A percentile compares a stretch with the other conserved stretches of the same genome.
phyloP scores from a whole-genome alignment of 768 basidiomycete genomes.

The Auricularia auricula-judae region DNA sequence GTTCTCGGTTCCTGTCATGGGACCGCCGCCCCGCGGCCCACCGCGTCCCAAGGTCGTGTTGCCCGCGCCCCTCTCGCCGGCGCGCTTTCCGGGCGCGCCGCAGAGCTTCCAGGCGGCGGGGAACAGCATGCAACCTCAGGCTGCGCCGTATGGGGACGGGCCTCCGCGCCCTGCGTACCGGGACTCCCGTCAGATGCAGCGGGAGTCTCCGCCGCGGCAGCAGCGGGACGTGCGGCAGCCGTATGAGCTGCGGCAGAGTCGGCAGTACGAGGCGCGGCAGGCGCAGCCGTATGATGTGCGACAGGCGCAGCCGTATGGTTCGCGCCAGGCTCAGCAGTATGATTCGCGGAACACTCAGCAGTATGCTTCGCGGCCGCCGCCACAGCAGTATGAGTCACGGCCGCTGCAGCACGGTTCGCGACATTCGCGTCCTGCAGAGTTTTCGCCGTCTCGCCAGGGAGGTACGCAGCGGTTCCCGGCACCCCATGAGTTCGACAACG shows the following conservation, averaged over 20 bases:
- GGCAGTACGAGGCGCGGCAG: not conserved
- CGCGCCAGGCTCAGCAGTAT: not conserved
- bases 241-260: not conserved
- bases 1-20: not conserved
- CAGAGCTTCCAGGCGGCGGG: not conserved
- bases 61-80: constrained; percentile 10
- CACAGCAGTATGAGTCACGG: not conserved
- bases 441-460: too few species aligned
- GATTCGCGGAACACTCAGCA: not conserved
- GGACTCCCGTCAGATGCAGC: too few species aligned
- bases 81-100: constrained; percentile 6
- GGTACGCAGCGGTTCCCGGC: too few species aligned
- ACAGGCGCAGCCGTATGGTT: not conserved
- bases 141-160: not conserved
- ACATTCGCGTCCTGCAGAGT: too few species aligned
- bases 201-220: not conserved
- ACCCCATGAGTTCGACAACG: not conserved
- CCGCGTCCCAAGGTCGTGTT: constrained; percentile 6
- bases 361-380: not conserved
- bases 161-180: too few species aligned
- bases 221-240: not conserved
- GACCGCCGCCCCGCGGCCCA: not conserved
- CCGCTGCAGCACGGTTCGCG: too few species aligned
- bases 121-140: not conserved
- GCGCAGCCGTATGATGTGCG: not conserved